Conservation (phyloP, 2,329 filamentous ascomycete species). For the Arthrobotrys pseudoclavata region DNA sequence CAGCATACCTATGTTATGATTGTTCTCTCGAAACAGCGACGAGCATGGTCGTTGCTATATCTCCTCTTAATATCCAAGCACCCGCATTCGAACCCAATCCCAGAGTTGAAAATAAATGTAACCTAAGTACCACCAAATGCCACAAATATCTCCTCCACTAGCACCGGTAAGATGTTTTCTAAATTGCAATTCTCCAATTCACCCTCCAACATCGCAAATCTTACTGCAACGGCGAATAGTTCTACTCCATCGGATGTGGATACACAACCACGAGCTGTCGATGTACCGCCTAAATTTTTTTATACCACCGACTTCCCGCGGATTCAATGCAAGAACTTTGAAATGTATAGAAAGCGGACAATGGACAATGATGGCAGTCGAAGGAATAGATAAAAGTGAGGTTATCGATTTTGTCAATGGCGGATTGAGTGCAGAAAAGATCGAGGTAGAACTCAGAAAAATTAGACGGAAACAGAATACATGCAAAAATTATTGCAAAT, state of each 20-base stretch:
- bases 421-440: not conserved
- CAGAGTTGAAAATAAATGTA: not conserved
- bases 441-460: not conserved
- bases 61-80: not conserved
- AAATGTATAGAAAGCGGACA: not conserved
- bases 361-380: not conserved
- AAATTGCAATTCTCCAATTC: not conserved
- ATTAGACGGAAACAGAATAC: not conserved
- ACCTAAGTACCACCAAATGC: not conserved
- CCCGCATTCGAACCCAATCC: not conserved
- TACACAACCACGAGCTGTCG: not conserved
- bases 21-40: not conserved
- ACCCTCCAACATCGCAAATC: not conserved
- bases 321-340: not conserved
- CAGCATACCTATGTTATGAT: not conserved
- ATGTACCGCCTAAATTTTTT: not conserved
- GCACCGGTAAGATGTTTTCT: not conserved
- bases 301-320: not conserved
- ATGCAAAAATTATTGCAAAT: not conserved
- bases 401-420: not conserved
- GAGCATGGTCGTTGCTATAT: not conserved
- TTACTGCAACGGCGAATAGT: not conserved
- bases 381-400: not conserved
- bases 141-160: not conserved
- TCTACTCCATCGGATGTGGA: not conserved